A percentile compares a stretch with the other conserved stretches of the same genome.
These are phyloP conservation scores for Colletotrichum sansevieriae DNA, from an alignment of 2,329 filamentous ascomycete genomes.

Conservation along the genomic window DNA sequence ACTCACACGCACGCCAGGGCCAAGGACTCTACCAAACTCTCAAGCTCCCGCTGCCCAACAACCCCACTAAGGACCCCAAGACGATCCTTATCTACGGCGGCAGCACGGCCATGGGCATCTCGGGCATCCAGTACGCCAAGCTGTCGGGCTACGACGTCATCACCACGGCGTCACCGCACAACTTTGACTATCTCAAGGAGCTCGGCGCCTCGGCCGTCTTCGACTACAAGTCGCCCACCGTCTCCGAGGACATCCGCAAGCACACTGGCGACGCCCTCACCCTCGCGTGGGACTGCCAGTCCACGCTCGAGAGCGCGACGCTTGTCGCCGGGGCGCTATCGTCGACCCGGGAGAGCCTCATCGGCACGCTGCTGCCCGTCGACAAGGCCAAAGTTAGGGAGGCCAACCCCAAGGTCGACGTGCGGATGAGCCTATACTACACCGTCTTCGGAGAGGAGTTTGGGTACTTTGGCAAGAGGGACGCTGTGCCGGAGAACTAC, in stretches of 20 bases:
- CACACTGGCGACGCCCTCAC: constrained; percentile 44
- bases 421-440: constrained; percentile 52
- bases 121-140: constrained; percentile 55
- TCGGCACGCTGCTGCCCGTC: constrained; percentile 56
- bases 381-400: constrained; percentile 54
- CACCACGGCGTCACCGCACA: constrained; percentile 50
- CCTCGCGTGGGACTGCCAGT: constrained; percentile 47
- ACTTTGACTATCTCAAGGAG: constrained; percentile 52
- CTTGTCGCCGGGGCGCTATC: constrained; percentile 45
- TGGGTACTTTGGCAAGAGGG: constrained; percentile 40
- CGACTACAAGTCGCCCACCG: constrained; percentile 47
- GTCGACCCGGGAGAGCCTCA: constrained; percentile 47
- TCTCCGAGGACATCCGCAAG: constrained; percentile 45
- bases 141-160: constrained; percentile 51
- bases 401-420: constrained; percentile 54
- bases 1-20: constrained; percentile 48
- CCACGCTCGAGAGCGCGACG: constrained; percentile 22
- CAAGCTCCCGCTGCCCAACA: constrained; percentile 59
- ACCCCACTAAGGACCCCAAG: constrained; percentile 52
- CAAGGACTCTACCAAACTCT: constrained; percentile 64
- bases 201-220: constrained; percentile 50
- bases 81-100: constrained; percentile 57
- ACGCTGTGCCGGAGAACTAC: constrained; percentile 46
- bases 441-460: constrained; percentile 53
- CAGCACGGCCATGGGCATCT: constrained; percentile 68